These are phyloP conservation scores for Globisporangium solare DNA, from an alignment of 352 stramenopile species.

Conservation along the genomic window DNA sequence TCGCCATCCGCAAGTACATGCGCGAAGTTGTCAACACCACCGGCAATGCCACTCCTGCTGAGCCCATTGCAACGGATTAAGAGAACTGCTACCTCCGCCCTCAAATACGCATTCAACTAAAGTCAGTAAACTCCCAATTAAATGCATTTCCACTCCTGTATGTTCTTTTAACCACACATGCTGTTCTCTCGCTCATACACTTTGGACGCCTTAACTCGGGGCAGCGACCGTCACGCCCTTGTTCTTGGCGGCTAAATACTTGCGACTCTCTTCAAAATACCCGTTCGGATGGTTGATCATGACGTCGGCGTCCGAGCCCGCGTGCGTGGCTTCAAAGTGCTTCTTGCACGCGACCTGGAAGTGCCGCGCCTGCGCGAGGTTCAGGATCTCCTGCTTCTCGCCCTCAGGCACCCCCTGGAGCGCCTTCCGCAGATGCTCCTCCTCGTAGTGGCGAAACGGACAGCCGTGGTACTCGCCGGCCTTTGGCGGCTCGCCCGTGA, in stretches of 20 bases:
- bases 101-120: neutral
- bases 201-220: conserved; percentile 7
- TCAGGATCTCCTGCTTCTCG: conserved; percentile 93
- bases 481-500: conserved; percentile 92
- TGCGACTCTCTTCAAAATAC: conserved; percentile 95
- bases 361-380: conserved; percentile 88
- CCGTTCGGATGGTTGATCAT: conserved; percentile 99
- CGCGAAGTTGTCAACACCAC: conserved; percentile 31
- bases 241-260: conserved; percentile 89
- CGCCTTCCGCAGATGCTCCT: conserved; percentile 88
- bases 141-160: conserved; percentile 1
- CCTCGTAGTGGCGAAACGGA: conserved; percentile 96
- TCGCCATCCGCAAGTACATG: conserved; percentile 59
- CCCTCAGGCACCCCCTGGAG: conserved; percentile 73
- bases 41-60: conserved; percentile 1
- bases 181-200: neutral
- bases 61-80: conserved; percentile 1
- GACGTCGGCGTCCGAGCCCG: conserved; percentile 72
- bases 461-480: conserved; percentile 97
- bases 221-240: conserved; percentile 48
- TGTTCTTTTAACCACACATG: neutral
- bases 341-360: conserved; percentile 98
- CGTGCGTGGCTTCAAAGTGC: conserved; percentile 96
- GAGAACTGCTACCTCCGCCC: neutral
- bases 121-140: no score